These are phyloP conservation scores for Ramaria sp. DNA, from an alignment of 768 basidiomycete genomes.

Conservation along the genomic window DNA sequence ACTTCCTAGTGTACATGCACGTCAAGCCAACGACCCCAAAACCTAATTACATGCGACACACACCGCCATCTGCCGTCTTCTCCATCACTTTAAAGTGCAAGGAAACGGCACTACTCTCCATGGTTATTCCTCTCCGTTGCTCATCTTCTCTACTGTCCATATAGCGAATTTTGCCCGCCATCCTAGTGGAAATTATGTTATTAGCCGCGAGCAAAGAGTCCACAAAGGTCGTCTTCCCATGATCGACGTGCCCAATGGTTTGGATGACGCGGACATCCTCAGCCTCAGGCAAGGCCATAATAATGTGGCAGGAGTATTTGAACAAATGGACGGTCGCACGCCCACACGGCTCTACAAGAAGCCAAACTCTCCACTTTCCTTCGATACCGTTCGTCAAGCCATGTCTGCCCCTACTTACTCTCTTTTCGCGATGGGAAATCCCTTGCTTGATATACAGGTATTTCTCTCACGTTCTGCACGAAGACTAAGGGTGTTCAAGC, in stretches of 20 bases:
- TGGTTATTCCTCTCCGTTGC: constrained; percentile 95
- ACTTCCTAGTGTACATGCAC: constrained; percentile 30
- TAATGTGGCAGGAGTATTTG: background rate
- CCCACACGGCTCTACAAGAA: background rate
- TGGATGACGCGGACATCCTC: constrained; percentile 66
- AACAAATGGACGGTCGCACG: background rate
- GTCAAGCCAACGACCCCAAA: constrained; percentile 23
- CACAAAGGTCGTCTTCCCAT: constrained; percentile 94
- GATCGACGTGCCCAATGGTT: constrained; percentile 85
- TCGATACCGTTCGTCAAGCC: background rate
- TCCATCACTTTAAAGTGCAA: constrained; percentile 78
- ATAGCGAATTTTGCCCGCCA: constrained; percentile 96
- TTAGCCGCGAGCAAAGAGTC: constrained; percentile 93
- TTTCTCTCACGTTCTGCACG: background rate
- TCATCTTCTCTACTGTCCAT: constrained; percentile 95
- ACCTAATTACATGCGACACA: constrained; percentile 17
- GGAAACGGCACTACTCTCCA: constrained; percentile 96
- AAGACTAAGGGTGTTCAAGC: background rate
- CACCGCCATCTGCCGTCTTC: constrained; percentile 44
- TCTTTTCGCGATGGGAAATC: constrained; percentile 90
- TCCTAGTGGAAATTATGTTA: constrained; percentile 88
- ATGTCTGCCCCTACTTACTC: constrained; percentile 43
- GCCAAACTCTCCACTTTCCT: background rate
- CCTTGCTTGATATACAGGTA: constrained; percentile 85
- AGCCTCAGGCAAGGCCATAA: constrained; percentile 16